Evolutionary conservation across 805 yeast genomes (phyloP).

Genomic region (Nakazawaea molendinolei): DNA sequence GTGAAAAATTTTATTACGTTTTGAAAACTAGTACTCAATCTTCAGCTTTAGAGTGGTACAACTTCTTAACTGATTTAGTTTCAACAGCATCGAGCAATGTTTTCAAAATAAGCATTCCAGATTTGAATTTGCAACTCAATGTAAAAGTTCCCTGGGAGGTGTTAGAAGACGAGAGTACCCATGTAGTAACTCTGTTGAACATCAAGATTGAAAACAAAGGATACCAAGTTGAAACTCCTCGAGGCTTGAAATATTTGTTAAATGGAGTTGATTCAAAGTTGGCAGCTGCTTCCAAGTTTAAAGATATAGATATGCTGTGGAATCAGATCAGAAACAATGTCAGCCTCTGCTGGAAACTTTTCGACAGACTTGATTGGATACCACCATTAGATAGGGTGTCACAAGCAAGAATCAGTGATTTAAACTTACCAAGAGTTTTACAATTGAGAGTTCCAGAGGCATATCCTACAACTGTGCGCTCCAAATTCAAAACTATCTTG

Average conservation of each 20-base stretch:
- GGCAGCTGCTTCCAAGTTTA: slow-evolving; percentile 8
- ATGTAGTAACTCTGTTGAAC: not conserved
- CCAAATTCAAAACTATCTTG: slow-evolving; percentile 17
- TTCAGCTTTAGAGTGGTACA: slow-evolving; percentile 58
- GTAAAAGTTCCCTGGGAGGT: slow-evolving; percentile 37
- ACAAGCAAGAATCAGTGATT: slow-evolving; percentile 36
- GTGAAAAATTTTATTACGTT: slow-evolving; percentile 31
- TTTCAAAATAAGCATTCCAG: slow-evolving; percentile 38
- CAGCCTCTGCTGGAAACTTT: slow-evolving; percentile 50
- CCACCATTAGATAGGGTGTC: slow-evolving; percentile 36
- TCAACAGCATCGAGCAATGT: slow-evolving; percentile 26
- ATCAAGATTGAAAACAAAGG: slow-evolving; percentile 15
- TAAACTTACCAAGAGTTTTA: slow-evolving; percentile 41
- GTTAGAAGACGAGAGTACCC: slow-evolving; percentile 9
- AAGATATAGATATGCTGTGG: slow-evolving; percentile 16
- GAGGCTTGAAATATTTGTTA: slow-evolving; percentile 32
- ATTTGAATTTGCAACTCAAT: slow-evolving; percentile 35
- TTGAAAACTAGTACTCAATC: slow-evolving; percentile 46
- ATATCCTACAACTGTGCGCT: slow-evolving; percentile 26
- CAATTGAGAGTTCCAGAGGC: slow-evolving; percentile 49
- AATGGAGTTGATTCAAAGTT: slow-evolving; percentile 30
- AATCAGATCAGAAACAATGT: slow-evolving; percentile 32
- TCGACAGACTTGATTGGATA: slow-evolving; percentile 73
- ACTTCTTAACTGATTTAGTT: slow-evolving; percentile 43
- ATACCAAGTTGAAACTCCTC: slow-evolving; percentile 19